Evolutionary conservation across 768 basidiomycete species (phyloP), one percentile per base, ranked within the genome.

Genomic region (Rubroboletus satanas): DNA sequence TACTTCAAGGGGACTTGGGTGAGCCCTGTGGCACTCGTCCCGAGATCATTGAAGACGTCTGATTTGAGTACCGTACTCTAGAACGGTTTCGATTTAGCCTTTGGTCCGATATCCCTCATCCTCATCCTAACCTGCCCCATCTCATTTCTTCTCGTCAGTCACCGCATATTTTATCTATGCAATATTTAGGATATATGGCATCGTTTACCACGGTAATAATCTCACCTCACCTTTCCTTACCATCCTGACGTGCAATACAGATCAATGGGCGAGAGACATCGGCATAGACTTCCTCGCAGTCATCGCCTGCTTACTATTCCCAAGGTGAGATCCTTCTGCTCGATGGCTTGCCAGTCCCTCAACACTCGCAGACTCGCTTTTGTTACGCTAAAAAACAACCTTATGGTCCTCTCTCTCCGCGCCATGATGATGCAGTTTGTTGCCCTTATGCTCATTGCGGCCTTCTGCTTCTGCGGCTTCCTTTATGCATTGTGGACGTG

Each of bases 51-150:
- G 49, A 52, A 54, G 60, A 56, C 55, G 44, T 55, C 57, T 62
- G 49, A 64, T 58, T 60, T 31, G 3, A 50, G 51, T 15, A 29
- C 41, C 17, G 6, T 26, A 17, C 17, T 49, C 17, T 63, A 88
- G 89, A 96, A 97, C 59, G 93, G 93, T 1, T 98, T 98, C 67
- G 95, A 98, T 69, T 61, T 96, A 50, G 90, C 91, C 45, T 94
- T 97, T 72, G 85, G 89, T 90, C 54, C 78, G 67, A 23, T 42
- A 31, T 43, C 33, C 41, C 9, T 50, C 15, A 5, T 23, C 23
- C 7, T 5, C 2, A 21, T 47, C 17, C 11, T 11, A 7, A 29
- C n/a, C 39, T 42, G 33, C 12, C 33, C 4, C 21, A 33, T 49
- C 47, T 57, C 49, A 52, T 52, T 42, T 32, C 56, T 18, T 33